Base-by-base conservation (phyloP, 2,329 filamentous ascomycete species). In the Metarhizium brunneum region DNA sequence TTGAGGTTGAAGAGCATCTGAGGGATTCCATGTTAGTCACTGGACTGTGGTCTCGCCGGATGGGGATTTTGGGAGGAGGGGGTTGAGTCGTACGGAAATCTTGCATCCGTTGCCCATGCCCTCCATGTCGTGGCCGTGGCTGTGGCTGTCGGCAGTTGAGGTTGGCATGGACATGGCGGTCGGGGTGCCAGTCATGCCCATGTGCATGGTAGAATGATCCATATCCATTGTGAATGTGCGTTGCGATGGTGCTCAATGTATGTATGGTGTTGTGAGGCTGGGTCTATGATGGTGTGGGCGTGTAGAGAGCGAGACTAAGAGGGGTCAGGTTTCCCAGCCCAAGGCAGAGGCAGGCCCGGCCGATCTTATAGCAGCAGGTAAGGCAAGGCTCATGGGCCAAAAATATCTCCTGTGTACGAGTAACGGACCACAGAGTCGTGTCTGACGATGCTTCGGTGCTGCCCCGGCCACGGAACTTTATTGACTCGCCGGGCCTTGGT, bases 1-100 rank as follows among this genome's bases (percentile, higher is more conserved):
- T 87, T 77, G 85, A 86, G 89, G 69, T 90, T 91, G 86, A 87
- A 90, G 45, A 89, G 74, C 87, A 90, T 91, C 85, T 88, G 56
- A 1, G 6, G 18, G 2, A 1, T 11, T 4, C 40, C 3, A 43
- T 6, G 20, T 54, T 25, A 50, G 51, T 6, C 20, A 8, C 18
- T 8, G 47, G 20, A 25, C 25, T 25, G 25, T 25, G 25, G 25
- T 47, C 16, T 32, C 20, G 47, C 11, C n/a, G 47, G 20, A n/a
- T 5, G 49, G 20, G 32, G 18, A 1, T 20, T n/a, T 8, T 50
- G 7, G 18, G 16, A 32, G n/a, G 25, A 14, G 4, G 3, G 29
- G 36, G 38, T 47, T n/a, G 43, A 43, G 25, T n/a, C 54, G 20
- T 53, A 62, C 62, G 20, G 70, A 73, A 45, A 77, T 75, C 60